phyloP scores from a whole-genome alignment of 768 basidiomycete species.

The Lentinula raphanica region DNA sequence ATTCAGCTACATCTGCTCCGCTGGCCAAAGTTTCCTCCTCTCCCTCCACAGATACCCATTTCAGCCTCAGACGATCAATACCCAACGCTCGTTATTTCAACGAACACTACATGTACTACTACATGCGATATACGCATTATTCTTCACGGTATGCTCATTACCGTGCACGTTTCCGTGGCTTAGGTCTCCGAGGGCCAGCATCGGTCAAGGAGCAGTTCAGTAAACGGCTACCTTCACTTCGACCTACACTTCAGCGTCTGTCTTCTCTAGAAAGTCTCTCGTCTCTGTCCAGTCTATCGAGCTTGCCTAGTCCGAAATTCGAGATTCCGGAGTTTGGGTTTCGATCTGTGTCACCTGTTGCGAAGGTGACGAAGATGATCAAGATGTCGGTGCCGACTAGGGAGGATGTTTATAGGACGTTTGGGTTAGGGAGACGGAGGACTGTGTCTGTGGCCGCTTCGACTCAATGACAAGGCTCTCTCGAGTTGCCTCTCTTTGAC shows the following conservation, averaged over 20 bases:
- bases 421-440: not conserved
- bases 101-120: not conserved
- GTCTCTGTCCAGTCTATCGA: not conserved
- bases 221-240: not conserved
- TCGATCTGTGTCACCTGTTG: not conserved
- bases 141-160: slow-evolving; percentile 2
- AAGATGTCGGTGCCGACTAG: not conserved
- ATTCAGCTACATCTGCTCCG: not conserved
- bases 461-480: no score
- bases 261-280: not conserved
- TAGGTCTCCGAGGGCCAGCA: not conserved
- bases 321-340: not conserved
- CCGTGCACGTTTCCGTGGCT: not conserved
- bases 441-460: not conserved
- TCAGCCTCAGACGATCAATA: not conserved
- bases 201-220: not conserved
- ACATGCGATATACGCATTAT: not conserved
- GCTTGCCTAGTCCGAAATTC: slow-evolving; percentile 1
- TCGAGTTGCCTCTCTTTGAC: no score
- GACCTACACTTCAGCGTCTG: not conserved
- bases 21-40: not conserved
- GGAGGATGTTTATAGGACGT: not conserved
- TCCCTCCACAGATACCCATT: not conserved
- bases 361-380: not conserved
- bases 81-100: not conserved